Percentiles rank a stretch among this genome's conserved stretches.
Evolutionary conservation across 2,329 filamentous ascomycete genomes (phyloP).

Genomic region (Xylaria sp.): DNA sequence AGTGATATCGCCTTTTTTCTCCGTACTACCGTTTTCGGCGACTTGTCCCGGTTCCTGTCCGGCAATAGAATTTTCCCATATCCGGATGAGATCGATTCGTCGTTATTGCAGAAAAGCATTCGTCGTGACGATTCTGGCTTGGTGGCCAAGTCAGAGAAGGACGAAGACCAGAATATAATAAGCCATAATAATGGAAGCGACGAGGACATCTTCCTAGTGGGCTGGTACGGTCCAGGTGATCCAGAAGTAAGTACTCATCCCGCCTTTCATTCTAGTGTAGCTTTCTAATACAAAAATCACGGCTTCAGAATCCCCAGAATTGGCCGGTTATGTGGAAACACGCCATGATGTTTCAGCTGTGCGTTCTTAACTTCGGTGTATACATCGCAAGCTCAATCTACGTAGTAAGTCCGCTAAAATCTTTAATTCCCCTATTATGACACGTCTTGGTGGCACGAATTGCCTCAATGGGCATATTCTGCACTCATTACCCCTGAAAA

Average conservation of each 20-base stretch:
- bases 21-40: constrained; percentile 28
- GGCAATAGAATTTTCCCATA: constrained; percentile 32
- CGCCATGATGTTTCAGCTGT: constrained; percentile 58
- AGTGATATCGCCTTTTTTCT: not conserved
- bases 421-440: no score
- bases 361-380: constrained; percentile 59
- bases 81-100: constrained; percentile 39
- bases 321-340: constrained; percentile 56
- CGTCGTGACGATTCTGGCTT: constrained; percentile 2
- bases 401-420: no score
- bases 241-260: constrained; percentile 8
- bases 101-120: constrained; percentile 25
- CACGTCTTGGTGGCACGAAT: no score
- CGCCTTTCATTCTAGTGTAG: not conserved
- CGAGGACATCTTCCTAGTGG: constrained; percentile 29
- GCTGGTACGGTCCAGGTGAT: constrained; percentile 40
- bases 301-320: constrained; percentile 55
- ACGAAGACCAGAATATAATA: not conserved
- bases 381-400: constrained; percentile 64
- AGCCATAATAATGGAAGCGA: not conserved
- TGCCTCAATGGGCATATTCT: no score
- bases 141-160: not conserved
- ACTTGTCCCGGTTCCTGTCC: constrained; percentile 35
- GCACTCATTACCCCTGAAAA: no score
- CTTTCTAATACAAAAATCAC: not conserved